Percentiles rank a stretch among this genome's conserved stretches.
phyloP scores from a whole-genome alignment of 805 yeast species.

The Ogataea methylovora region DNA sequence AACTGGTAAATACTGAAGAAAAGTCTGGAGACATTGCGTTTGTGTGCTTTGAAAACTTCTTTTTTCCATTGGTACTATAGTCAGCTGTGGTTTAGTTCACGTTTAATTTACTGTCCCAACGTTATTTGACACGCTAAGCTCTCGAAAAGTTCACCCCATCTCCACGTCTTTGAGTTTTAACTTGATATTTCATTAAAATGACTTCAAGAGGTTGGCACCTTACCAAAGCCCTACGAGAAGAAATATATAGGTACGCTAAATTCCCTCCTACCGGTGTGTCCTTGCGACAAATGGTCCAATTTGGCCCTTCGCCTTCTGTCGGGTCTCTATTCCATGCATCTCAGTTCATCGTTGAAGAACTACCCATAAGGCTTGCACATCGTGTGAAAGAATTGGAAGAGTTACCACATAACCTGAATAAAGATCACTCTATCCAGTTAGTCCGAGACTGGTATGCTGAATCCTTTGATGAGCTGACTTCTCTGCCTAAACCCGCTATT shows the following conservation, averaged over 20 bases:
- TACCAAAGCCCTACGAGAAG: conserved; percentile 40
- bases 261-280: conserved; percentile 81
- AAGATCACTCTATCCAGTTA: conserved; percentile 66
- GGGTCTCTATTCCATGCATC: conserved; percentile 79
- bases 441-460: conserved; percentile 90
- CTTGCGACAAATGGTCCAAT: conserved; percentile 83
- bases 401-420: conserved; percentile 66
- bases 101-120: no score
- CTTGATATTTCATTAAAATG: background rate
- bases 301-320: conserved; percentile 72
- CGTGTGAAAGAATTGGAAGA: conserved; percentile 78
- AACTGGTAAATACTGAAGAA: no score
- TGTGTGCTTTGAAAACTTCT: no score
- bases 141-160: no score
- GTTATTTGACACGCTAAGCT: no score
- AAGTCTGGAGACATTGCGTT: no score
- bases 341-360: conserved; percentile 76
- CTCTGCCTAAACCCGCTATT: conserved; percentile 50
- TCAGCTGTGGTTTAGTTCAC: no score
- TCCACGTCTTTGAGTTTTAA: background rate
- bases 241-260: conserved; percentile 57
- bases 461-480: conserved; percentile 76
- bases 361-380: conserved; percentile 81
- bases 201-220: conserved; percentile 32
- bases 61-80: no score